These are phyloP conservation scores for Tricholoma hemisulphureum DNA, from an alignment of 768 basidiomycete species.

Conservation along the genomic window DNA sequence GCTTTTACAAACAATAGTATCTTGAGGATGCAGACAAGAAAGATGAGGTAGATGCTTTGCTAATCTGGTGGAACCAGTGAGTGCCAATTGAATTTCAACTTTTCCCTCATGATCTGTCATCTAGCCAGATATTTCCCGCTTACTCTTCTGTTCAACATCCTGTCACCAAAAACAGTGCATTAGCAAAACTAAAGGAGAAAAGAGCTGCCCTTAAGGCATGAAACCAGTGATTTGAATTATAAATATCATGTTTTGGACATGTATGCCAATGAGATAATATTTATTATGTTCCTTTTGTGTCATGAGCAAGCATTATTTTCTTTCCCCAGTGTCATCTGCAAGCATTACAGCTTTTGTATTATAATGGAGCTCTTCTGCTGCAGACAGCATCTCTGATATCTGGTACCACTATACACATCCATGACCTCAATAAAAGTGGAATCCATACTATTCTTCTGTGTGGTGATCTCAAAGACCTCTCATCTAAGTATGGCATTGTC, in stretches of 20 bases:
- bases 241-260: background rate
- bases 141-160: background rate
- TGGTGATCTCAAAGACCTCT: no score
- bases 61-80: constrained; percentile 2
- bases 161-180: constrained; percentile 7
- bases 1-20: background rate
- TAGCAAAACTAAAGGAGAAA: constrained; percentile 10
- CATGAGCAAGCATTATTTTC: no score
- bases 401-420: no score
- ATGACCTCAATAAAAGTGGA: no score
- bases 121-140: constrained; percentile 2
- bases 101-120: background rate
- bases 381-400: no score
- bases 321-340: no score
- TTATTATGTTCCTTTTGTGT: no score
- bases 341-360: no score
- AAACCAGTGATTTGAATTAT: background rate
- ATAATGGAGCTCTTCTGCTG: no score
- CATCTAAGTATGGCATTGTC: no score
- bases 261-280: background rate
- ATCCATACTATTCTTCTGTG: no score
- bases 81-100: background rate
- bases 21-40: background rate
- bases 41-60: background rate
- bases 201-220: background rate